These are phyloP conservation scores for Rhizophora mangle DNA, from an alignment of 345 rosid genomes.

Conservation along the genomic window DNA sequence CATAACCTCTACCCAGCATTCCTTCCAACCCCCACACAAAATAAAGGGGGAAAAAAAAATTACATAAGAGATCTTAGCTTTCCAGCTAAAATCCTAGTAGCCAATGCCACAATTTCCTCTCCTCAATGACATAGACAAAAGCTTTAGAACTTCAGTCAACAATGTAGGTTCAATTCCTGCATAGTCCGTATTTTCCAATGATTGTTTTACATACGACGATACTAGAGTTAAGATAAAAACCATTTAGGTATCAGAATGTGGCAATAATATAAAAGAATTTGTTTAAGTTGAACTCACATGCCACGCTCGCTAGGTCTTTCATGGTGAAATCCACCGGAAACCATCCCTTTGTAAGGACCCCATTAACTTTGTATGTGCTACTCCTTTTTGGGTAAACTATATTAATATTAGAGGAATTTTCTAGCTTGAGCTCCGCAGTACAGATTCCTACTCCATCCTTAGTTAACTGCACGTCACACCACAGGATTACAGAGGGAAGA, in stretches of 20 bases:
- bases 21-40: no score
- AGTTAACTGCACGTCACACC: constrained; percentile 92
- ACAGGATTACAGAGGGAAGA: constrained; percentile 34
- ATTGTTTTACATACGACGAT: not conserved
- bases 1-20: no score
- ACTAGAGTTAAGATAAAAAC: not conserved
- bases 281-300: constrained; percentile 44
- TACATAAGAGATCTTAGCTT: no score
- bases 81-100: no score
- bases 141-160: no score
- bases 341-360: constrained; percentile 49
- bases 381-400: not conserved
- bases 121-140: no score
- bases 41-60: no score
- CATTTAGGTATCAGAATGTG: not conserved
- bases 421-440: constrained; percentile 56
- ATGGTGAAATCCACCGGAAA: constrained; percentile 67
- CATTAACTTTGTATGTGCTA: constrained; percentile 53
- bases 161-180: no score
- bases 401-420: constrained; percentile 43
- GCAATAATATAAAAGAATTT: not conserved
- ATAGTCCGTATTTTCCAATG: not conserved
- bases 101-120: no score
- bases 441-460: constrained; percentile 81
- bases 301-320: constrained; percentile 31